Evolutionary conservation across 1,284 basidiomycete genomes (phyloP).

Genomic region (Meira miltonrushii): DNA sequence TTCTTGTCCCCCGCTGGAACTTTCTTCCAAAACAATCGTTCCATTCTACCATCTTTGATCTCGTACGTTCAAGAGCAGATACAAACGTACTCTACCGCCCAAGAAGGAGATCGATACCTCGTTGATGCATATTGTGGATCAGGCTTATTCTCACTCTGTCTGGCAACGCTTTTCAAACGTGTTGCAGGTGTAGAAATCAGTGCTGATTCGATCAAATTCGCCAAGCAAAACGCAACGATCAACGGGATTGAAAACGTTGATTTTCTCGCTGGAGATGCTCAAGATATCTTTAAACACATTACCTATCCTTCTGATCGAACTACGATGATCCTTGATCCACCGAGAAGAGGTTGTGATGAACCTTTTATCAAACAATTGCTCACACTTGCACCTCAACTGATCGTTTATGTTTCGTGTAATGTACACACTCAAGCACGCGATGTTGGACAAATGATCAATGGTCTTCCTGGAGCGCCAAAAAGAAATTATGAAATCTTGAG

Average conservation of each 20-base stretch:
- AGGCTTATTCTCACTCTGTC: conserved; percentile 84
- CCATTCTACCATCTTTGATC: conserved; percentile 76
- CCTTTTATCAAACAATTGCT: conserved; percentile 49
- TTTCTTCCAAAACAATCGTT: conserved; percentile 99
- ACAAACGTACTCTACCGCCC: conserved; percentile 2
- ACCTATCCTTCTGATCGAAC: conserved; percentile 67
- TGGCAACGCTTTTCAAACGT: conserved; percentile 69
- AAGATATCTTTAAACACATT: conserved; percentile 58
- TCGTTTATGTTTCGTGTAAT: conserved; percentile 64
- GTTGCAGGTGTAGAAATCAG: conserved; percentile 84
- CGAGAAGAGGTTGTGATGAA: conserved; percentile 36
- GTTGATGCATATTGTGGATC: conserved; percentile 58
- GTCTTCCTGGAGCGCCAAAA: conserved; percentile 13
- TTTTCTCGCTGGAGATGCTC: conserved; percentile 60
- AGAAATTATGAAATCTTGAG: conserved; percentile 41
- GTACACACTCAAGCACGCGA: conserved; percentile 59
- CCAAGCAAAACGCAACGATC: conserved; percentile 71
- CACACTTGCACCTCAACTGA: conserved; percentile 34
- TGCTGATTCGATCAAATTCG: conserved; percentile 69
- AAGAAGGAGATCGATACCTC: conserved; percentile 22
- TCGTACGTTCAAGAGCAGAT: conserved; percentile 63
- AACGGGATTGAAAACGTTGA: conserved; percentile 59
- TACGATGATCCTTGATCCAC: conserved; percentile 55
- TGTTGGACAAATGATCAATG: conserved; percentile 40
- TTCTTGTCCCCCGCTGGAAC: conserved; percentile 77